Conservation (phyloP, 352 stramenopile genomes). For the Pseudoperonospora humuli region DNA sequence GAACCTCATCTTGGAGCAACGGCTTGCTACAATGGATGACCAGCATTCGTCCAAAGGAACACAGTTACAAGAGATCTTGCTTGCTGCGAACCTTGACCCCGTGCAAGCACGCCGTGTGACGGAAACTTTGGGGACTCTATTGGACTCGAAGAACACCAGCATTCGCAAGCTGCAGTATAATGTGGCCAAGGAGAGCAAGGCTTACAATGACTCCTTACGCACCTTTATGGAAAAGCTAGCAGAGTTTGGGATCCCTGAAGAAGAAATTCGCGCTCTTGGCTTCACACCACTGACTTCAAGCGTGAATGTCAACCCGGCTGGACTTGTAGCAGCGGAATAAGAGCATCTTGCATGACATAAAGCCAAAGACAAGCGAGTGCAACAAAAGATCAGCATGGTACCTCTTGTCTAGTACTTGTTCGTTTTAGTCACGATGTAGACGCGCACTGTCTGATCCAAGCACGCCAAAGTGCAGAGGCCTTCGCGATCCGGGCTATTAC, state of each 20-base stretch:
- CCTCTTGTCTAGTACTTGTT: slow-evolving; percentile 88
- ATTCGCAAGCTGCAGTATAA: no score
- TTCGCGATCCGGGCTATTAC: slow-evolving; percentile 79
- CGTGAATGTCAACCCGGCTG: slow-evolving; percentile 58
- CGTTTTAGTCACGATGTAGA: slow-evolving; percentile 95
- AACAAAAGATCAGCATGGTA: no score
- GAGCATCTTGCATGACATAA: no score
- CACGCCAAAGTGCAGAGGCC: slow-evolving; percentile 88
- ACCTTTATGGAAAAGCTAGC: slow-evolving; percentile 64
- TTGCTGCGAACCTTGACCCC: no score
- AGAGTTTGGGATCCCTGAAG: slow-evolving; percentile 61
- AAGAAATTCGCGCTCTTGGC: slow-evolving; percentile 52
- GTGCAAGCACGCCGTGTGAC: no score
- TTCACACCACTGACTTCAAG: slow-evolving; percentile 53
- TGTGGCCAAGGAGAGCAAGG: slow-evolving; percentile 67
- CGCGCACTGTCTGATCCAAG: slow-evolving; percentile 92
- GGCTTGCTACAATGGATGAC: no score
- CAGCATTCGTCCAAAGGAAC: no score
- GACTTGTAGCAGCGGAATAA: slow-evolving; percentile 62
- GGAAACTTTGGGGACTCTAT: no score
- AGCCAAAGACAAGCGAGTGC: no score
- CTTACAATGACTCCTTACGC: slow-evolving; percentile 68
- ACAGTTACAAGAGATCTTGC: no score
- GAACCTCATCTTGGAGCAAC: no score
- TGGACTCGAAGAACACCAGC: no score